Percentiles rank a stretch among this genome's conserved stretches.
Evolutionary conservation across 306 rosid genomes (phyloP).

Genomic region (Dryas drummondii): DNA sequence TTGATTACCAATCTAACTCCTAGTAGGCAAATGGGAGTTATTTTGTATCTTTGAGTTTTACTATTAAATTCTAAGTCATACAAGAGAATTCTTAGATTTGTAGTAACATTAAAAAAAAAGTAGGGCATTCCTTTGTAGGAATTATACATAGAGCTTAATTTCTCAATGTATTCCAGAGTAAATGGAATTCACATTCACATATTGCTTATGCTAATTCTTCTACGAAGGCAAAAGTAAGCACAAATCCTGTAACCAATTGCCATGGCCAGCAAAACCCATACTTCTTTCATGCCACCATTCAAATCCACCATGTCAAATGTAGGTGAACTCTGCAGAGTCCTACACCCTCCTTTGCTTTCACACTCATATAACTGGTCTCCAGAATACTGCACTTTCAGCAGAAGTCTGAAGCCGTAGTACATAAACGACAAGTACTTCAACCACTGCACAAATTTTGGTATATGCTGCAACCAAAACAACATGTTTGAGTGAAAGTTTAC

Average conservation of each 20-base stretch:
- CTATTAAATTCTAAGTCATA: too few relatives aligned
- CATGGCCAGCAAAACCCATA: conserved; percentile 75
- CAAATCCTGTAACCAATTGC: conserved; percentile 60
- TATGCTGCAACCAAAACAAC: conserved; percentile 60
- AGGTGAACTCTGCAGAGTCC: conserved; percentile 71
- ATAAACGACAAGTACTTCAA: conserved; percentile 82
- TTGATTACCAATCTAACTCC: not conserved
- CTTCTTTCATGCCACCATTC: conserved; percentile 73
- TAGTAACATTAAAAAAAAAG: too few relatives aligned
- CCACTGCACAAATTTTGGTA: conserved; percentile 84
- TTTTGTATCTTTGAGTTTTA: too few relatives aligned
- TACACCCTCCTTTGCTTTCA: conserved; percentile 67
- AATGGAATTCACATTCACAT: conserved; percentile 22
- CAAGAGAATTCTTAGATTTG: too few relatives aligned
- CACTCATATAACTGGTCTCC: conserved; percentile 81
- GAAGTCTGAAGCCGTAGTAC: conserved; percentile 85
- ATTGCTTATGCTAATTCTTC: conserved; percentile 48
- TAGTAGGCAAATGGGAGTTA: too few relatives aligned
- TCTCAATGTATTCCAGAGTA: not conserved
- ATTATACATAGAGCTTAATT: not conserved
- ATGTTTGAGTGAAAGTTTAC: not conserved
- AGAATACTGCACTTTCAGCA: conserved; percentile 83
- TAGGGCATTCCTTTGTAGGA: not conserved
- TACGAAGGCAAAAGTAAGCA: conserved; percentile 70
- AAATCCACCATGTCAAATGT: conserved; percentile 67